Conservation (phyloP, 2,329 filamentous ascomycete species). For the Pyrenochaeta sp. region DNA sequence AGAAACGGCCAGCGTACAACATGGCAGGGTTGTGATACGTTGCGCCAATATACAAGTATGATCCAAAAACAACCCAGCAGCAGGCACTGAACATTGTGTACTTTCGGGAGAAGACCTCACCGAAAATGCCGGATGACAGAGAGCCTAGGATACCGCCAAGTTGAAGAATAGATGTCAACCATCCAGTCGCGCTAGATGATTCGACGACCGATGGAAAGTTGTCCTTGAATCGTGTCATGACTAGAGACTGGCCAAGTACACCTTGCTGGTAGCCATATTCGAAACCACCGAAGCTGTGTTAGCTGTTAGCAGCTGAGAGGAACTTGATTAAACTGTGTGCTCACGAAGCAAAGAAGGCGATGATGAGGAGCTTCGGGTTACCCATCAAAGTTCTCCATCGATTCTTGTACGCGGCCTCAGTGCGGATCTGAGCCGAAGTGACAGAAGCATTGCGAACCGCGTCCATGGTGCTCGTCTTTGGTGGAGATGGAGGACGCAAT, state of each 20-base stretch:
- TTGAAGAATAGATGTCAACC: constrained; percentile 62
- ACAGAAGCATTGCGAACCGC: constrained; percentile 33
- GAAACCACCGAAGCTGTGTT: constrained; percentile 58
- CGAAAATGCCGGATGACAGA: constrained; percentile 57
- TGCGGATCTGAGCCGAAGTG: constrained; percentile 33
- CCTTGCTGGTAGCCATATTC: constrained; percentile 66
- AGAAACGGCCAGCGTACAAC: constrained; percentile 60
- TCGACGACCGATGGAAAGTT: constrained; percentile 60
- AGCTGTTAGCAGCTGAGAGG: background rate
- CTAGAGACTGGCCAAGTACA: constrained; percentile 62
- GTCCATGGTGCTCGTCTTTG: constrained; percentile 22
- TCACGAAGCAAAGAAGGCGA: constrained; percentile 44
- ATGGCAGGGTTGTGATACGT: constrained; percentile 49
- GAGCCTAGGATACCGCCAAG: constrained; percentile 61
- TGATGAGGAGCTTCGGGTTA: constrained; percentile 40
- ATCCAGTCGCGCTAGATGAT: constrained; percentile 59
- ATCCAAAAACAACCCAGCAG: constrained; percentile 51
- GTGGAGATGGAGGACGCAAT: background rate
- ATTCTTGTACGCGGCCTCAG: constrained; percentile 36
- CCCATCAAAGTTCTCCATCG: constrained; percentile 35
- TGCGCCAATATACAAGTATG: constrained; percentile 58
- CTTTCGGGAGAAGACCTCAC: constrained; percentile 61
- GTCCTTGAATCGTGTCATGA: constrained; percentile 61
- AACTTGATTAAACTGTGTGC: constrained; percentile 2
- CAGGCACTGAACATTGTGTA: constrained; percentile 63